A percentile compares a stretch with the other conserved stretches of the same genome.
Evolutionary conservation across 345 rosid genomes (phyloP).

Genomic region (Aegle marmelos): DNA sequence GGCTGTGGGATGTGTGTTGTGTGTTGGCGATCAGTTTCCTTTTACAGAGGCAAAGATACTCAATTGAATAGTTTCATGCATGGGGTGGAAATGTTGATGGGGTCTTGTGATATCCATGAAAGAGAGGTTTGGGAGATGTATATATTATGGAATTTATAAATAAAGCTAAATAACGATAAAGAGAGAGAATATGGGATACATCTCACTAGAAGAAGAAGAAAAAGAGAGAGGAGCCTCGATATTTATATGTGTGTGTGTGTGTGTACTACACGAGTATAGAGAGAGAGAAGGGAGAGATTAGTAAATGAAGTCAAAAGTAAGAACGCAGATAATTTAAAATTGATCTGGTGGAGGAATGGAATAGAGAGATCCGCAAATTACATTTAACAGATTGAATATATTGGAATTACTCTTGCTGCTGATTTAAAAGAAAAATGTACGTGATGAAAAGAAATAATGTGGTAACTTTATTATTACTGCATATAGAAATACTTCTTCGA

Average conservation of each 20-base stretch:
- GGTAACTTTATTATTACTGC: no score
- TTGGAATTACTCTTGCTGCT: no score
- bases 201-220: background rate
- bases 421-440: no score
- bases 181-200: background rate
- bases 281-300: no score
- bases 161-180: slow-evolving; percentile 5
- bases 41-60: slow-evolving; percentile 42
- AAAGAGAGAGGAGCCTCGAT: background rate
- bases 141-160: slow-evolving; percentile 26
- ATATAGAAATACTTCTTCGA: no score
- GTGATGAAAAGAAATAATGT: no score
- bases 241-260: no score
- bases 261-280: no score
- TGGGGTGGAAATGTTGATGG: slow-evolving; percentile 26
- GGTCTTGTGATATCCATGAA: slow-evolving; percentile 66
- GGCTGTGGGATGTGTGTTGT: background rate
- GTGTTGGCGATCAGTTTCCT: slow-evolving; percentile 28
- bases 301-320: background rate
- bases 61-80: slow-evolving; percentile 65
- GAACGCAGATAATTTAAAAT: background rate
- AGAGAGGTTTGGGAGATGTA: slow-evolving; percentile 10
- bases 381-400: no score
- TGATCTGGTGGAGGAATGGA: no score
- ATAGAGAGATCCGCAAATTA: no score